These are phyloP conservation scores for Heliamphora exappendiculata DNA, from an alignment of 148 eudicot genomes.

Conservation along the genomic window DNA sequence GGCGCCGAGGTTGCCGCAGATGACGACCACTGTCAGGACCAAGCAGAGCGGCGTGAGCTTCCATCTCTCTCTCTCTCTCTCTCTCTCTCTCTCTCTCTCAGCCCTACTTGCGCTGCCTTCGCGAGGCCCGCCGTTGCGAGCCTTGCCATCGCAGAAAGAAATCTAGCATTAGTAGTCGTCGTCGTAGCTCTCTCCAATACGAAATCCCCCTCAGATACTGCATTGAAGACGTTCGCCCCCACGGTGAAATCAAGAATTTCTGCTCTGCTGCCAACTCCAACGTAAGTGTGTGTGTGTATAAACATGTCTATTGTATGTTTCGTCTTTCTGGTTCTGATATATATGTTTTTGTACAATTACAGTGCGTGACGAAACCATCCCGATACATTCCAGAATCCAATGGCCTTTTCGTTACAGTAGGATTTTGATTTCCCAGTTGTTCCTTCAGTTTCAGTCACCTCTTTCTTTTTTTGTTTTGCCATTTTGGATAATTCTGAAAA, in stretches of 20 bases:
- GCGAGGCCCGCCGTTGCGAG: too few species aligned
- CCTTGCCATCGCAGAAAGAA: too few species aligned
- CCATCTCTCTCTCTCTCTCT: too few species aligned
- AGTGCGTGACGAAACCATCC: conserved; percentile 32
- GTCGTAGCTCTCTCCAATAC: conserved; percentile 15
- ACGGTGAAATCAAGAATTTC: conserved; percentile 26
- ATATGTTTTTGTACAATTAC: conserved; percentile 1
- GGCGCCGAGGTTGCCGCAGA: conserved; percentile 62
- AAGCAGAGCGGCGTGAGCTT: conserved; percentile 60
- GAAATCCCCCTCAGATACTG: conserved; percentile 24
- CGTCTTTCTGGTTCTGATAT: neutral
- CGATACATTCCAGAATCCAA: conserved; percentile 6
- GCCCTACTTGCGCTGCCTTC: too few species aligned
- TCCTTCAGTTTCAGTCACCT: neutral
- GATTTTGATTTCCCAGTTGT: neutral
- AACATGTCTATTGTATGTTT: neutral
- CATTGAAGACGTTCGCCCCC: conserved; percentile 30
- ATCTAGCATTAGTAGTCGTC: conserved; percentile 1
- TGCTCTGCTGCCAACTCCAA: conserved; percentile 21
- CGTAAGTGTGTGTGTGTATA: neutral
- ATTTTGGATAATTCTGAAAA: neutral
- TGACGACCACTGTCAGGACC: conserved; percentile 44
- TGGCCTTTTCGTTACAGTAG: conserved; percentile 9
- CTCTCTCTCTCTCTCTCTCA: too few species aligned
- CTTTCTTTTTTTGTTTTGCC: neutral